Base-by-base conservation (phyloP, 495 filamentous ascomycete genomes). In the Pyrenopolyporus hunteri region DNA sequence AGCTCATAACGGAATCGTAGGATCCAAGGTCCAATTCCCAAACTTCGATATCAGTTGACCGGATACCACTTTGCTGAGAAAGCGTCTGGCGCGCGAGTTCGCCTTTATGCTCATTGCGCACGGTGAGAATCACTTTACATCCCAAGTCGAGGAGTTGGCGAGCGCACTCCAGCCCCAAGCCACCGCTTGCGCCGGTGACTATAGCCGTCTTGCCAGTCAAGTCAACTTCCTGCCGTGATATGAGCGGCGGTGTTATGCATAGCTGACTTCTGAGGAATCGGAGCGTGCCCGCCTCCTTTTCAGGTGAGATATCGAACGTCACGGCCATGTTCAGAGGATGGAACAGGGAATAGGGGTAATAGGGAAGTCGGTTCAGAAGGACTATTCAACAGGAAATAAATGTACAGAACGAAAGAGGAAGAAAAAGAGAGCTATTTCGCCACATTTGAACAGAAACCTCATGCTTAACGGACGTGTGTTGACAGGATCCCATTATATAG, bases 171-270 rank as follows among this genome's bases (percentile, higher is more conserved):
- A 76, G 57, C 1, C 82, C 80, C 1, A 83, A 62, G 10, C 83
- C 82, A 6, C 59, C 64, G 52, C 83, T 86, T 22, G 78, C 68
- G 4, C 83, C 83, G 0, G 83, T 81, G 7, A 85, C 73, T 25
- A 85, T 75, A 36, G 66, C 45, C 29, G 52, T 65, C 28, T 59
- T 69, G 35, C 64, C 68, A 35, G 29, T 46, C 20, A 57, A 64
- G 42, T 63, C 63, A 28, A 71, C 68, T 23, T 71, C 74, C 37
- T 25, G n/a, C 8, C 22, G 48, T 1, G 33, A 25, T 2, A 48
- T 31, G 1, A 16, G 31, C 11, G 57, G 57, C 0, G 28, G 14
- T 10, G 4, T 26, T 0, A 19, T 19, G n/a, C 32, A 54, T 3
- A 58, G 13, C 9, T 61, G 57, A 2, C 57, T 32, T 5, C 10